Base-by-base conservation (phyloP, 2,329 filamentous ascomycete species). In the Lojkania enalia region DNA sequence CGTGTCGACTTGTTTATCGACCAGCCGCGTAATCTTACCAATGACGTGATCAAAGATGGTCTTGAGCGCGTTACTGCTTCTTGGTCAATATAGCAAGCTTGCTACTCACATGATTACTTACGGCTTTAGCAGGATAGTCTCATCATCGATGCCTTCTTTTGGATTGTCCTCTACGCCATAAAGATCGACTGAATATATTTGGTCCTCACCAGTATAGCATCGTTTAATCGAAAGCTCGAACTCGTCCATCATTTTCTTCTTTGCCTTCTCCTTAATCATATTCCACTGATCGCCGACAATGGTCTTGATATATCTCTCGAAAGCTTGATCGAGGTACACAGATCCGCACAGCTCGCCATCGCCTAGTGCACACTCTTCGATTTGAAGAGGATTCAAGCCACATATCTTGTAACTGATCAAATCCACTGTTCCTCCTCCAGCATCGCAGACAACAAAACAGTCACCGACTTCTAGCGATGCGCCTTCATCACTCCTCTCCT, bases 241-340 rank as follows among this genome's bases (percentile, higher is more conserved):
- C 21, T 44, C 41, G 15, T 14, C 4, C 32, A 44, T 18, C 41
- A 44, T 44, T 20, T 33, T 38, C 23, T 29, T 39, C 27, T 44
- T 44, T 5, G 20, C 4, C 25, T 33, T 44, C 6, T 44, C 33
- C 19, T 19, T 27, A 21, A 44, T 39, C 7, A 19, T 7, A 19
- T 37, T 37, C 36, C 14, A 43, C 37, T 35, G 35, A 23, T 42
- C 46, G 30, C 39, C 48, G 43, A 55, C 48, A n/a, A 37, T 13
- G 20, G 20, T 36, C 29, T 42, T 20, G 35, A 55, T 46, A 30
- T 38, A 42, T 20, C 14, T 35, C 35, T 51, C 57, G 18, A 57
- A 55, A 13, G 44, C 49, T 38, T 55, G 38, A 25, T 58, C 55
- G 5, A 55, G 18, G 29, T 49, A 55, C 4, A 58, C 45, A n/a